Conservation (phyloP, 495 filamentous ascomycete species). For the Penicillium desertorum region DNA sequence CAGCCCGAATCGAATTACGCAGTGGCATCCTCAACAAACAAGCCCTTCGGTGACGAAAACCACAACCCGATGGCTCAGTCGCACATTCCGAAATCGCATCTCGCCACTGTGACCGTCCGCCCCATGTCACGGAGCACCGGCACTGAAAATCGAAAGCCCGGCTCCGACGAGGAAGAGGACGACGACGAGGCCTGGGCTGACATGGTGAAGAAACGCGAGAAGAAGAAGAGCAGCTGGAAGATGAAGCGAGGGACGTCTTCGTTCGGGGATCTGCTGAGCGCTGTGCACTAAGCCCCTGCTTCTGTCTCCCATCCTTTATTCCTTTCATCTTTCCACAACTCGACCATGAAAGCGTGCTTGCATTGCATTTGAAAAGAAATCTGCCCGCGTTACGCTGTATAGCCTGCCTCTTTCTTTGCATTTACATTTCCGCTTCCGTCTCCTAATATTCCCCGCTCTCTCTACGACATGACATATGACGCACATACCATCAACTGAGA, state of each 20-base stretch:
- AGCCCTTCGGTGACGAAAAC: constrained; percentile 51
- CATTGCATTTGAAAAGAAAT: constrained; percentile 3
- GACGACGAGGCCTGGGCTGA: constrained; percentile 85
- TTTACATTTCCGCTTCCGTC: background rate
- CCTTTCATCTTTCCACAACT: background rate
- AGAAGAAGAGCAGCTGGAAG: constrained; percentile 74
- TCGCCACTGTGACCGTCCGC: constrained; percentile 40
- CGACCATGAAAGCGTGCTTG: background rate
- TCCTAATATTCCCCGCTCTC: constrained; percentile 8
- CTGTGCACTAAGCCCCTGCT: constrained; percentile 37
- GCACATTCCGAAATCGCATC: constrained; percentile 33
- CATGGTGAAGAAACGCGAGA: constrained; percentile 80
- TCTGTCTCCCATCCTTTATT: background rate
- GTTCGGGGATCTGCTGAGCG: constrained; percentile 45
- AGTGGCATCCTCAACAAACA: constrained; percentile 51
- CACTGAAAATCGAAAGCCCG: constrained; percentile 25
- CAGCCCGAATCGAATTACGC: constrained; percentile 41
- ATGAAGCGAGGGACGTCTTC: constrained; percentile 56
- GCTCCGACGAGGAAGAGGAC: constrained; percentile 65
- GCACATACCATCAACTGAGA: constrained; percentile 25
- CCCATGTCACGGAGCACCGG: constrained; percentile 35
- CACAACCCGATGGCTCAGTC: constrained; percentile 27
- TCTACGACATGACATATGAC: constrained; percentile 22
- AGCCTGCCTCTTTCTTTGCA: background rate
- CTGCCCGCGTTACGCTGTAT: constrained; percentile 3